Conservation (phyloP, 2,329 filamentous ascomycete genomes). For the Diplodia corticola region DNA sequence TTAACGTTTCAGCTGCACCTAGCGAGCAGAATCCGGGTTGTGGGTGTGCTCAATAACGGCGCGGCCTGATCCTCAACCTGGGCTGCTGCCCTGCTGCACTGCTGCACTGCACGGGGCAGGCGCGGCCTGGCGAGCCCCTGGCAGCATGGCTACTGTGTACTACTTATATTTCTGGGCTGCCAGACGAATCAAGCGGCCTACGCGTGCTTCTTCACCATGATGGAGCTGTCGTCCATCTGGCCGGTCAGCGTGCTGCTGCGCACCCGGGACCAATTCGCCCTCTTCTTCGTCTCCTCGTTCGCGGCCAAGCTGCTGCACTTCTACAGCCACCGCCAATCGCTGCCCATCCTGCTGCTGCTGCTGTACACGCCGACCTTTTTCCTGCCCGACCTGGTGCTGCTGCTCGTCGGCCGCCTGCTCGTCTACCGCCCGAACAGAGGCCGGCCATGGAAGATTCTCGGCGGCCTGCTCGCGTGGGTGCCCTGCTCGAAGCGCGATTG, state of each 20-base stretch:
- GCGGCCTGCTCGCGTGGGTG: conserved; percentile 36
- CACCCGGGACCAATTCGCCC: conserved; percentile 29
- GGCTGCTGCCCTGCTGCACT: background rate
- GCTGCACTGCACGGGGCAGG: conserved; percentile 1
- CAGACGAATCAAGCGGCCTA: background rate
- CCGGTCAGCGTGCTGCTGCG: conserved; percentile 14
- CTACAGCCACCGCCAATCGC: conserved; percentile 35
- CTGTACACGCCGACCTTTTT: conserved; percentile 44
- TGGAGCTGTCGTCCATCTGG: conserved; percentile 2
- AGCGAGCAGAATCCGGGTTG: too few species aligned
- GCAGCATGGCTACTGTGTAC: background rate
- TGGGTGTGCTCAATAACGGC: background rate
- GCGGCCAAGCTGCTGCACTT: conserved; percentile 39
- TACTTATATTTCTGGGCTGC: background rate
- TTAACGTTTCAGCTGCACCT: too few species aligned
- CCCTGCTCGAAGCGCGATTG: background rate
- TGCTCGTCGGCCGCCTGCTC: conserved; percentile 33
- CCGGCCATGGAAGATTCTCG: conserved; percentile 25
- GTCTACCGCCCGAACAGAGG: conserved; percentile 28
- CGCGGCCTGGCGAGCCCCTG: background rate
- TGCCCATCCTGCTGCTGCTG: conserved; percentile 37
- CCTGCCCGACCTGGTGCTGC: conserved; percentile 37
- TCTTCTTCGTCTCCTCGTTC: conserved; percentile 37
- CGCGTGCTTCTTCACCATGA: background rate
- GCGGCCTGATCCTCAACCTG: background rate